A percentile compares a stretch with the other conserved stretches of the same genome.
phyloP scores from a whole-genome alignment of 1,284 basidiomycete genomes.

The Tilletia indica region DNA sequence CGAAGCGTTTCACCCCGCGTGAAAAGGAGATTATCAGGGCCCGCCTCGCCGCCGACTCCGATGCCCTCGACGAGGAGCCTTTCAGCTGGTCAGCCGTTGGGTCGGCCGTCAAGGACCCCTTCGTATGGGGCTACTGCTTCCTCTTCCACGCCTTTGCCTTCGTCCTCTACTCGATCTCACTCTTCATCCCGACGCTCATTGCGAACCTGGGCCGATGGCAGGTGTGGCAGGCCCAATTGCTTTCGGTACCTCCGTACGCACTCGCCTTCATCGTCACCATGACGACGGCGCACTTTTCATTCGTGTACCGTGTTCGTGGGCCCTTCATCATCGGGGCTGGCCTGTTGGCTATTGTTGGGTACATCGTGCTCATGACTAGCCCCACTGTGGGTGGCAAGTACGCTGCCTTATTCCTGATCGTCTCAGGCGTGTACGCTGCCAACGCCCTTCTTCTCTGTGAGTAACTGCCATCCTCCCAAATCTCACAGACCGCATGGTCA shows the following conservation, averaged over 20 bases:
- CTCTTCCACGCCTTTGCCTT: constrained; percentile 68
- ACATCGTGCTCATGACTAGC: constrained; percentile 65
- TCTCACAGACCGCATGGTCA: too few species aligned
- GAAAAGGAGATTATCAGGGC: constrained; percentile 62
- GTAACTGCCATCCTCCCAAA: not conserved
- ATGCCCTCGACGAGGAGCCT: constrained; percentile 59
- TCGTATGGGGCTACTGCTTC: constrained; percentile 67
- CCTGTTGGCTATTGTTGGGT: constrained; percentile 65
- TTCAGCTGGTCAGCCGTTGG: constrained; percentile 55
- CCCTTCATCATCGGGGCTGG: constrained; percentile 65
- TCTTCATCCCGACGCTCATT: constrained; percentile 62
- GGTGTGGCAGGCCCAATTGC: constrained; percentile 65
- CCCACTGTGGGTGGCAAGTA: constrained; percentile 65
- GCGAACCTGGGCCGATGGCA: constrained; percentile 63
- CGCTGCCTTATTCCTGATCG: constrained; percentile 64
- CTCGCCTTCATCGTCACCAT: constrained; percentile 57
- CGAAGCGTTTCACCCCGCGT: constrained; percentile 61
- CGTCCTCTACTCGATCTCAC: constrained; percentile 41
- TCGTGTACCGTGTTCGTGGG: constrained; percentile 58
- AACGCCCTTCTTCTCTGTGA: constrained; percentile 59
- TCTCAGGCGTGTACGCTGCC: constrained; percentile 66
- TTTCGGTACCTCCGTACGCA: constrained; percentile 66
- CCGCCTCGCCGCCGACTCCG: constrained; percentile 63
- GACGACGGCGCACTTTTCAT: constrained; percentile 62
- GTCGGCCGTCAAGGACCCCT: constrained; percentile 63